Evolutionary conservation across 768 basidiomycete species (phyloP).

Genomic region (Trametopsis cervina): DNA sequence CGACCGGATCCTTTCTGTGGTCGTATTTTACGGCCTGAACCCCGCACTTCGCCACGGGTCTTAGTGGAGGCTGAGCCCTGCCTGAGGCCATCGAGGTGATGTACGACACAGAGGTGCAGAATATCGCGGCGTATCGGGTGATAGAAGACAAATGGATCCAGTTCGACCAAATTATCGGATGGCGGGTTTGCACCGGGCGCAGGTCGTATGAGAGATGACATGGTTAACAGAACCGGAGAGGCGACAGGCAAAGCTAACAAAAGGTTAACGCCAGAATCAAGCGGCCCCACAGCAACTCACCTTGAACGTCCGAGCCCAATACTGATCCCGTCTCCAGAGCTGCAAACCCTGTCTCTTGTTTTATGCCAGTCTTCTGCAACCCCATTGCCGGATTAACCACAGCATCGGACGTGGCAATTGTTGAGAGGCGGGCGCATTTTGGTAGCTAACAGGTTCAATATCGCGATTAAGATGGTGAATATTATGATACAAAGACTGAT

Average conservation of each 20-base stretch:
- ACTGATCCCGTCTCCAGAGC: background rate
- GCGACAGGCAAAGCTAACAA: conserved; percentile 31
- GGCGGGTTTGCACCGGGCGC: conserved; percentile 32
- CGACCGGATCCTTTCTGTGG: conserved; percentile 88
- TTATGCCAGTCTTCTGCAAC: conserved; percentile 2
- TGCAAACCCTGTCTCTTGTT: background rate
- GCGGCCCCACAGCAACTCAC: background rate
- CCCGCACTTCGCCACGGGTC: conserved; percentile 83
- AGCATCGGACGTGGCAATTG: background rate
- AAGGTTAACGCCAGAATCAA: background rate
- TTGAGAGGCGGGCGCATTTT: background rate
- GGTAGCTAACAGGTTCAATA: background rate
- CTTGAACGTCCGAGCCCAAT: background rate
- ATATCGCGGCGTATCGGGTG: conserved; percentile 89
- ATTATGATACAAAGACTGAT: background rate
- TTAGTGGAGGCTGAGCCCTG: conserved; percentile 91
- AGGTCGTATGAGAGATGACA: conserved; percentile 51
- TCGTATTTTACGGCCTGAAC: conserved; percentile 84
- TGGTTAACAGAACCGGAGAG: conserved; percentile 51
- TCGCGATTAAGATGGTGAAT: background rate
- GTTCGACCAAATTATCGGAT: conserved; percentile 46
- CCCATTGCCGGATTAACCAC: background rate
- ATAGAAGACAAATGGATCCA: conserved; percentile 79
- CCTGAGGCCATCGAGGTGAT: conserved; percentile 82
- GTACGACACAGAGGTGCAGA: conserved; percentile 85